Evolutionary conservation across 176 grass and related monocot species (phyloP).

Genomic region (Coix lacrymajobi): DNA sequence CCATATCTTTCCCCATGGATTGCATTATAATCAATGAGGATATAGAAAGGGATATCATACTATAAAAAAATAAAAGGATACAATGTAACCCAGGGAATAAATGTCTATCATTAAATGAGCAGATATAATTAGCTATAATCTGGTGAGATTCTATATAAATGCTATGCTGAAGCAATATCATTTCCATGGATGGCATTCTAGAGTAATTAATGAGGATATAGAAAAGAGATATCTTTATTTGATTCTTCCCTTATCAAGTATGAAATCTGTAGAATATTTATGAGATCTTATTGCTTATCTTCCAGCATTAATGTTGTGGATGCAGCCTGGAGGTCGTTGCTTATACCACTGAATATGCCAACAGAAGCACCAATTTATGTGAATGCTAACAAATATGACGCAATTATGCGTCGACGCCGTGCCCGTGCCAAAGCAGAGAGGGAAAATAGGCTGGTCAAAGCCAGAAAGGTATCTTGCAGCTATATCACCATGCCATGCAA

Average conservation of each 20-base stretch:
- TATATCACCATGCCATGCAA: not conserved
- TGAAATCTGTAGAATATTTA: not conserved
- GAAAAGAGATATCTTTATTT: not conserved
- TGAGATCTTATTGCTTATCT: not conserved
- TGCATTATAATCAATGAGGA: not conserved
- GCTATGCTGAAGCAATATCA: not conserved
- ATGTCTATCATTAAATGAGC: not conserved
- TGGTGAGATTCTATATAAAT: not conserved
- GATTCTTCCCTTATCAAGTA: not conserved
- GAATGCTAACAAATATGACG: conserved; percentile 86
- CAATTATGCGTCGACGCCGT: conserved; percentile 69
- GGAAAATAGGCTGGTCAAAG: conserved; percentile 57
- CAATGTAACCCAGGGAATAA: not conserved
- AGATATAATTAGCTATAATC: not conserved
- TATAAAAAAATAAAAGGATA: not conserved
- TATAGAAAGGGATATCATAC: not conserved
- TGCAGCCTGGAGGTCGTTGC: conserved; percentile 58
- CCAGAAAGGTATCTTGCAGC: conserved; percentile 55
- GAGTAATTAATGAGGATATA: not conserved
- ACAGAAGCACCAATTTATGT: conserved; percentile 81
- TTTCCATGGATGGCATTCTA: not conserved
- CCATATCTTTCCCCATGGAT: not conserved
- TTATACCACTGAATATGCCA: conserved; percentile 69
- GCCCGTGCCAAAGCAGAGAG: conserved; percentile 82
- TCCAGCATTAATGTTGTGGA: conserved; percentile 23